Evolutionary conservation across 208 protist genomes (phyloP).

Genomic region (Leishmania braziliensis): DNA sequence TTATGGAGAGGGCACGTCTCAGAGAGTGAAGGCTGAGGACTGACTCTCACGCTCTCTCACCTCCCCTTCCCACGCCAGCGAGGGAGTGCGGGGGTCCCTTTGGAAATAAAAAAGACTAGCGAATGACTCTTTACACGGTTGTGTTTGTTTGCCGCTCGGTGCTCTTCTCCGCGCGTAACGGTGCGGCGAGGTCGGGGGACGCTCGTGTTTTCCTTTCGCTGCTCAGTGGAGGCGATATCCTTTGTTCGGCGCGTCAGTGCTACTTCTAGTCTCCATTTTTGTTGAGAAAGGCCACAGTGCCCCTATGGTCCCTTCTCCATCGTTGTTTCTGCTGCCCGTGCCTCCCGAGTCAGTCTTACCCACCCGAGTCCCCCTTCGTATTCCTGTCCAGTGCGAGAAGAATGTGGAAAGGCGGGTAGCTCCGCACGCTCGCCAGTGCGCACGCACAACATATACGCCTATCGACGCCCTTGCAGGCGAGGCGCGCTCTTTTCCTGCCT

Average conservation of each 20-base stretch:
- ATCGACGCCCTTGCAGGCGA: neutral
- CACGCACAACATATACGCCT: neutral
- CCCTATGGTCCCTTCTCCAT: neutral
- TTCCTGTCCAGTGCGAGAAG: neutral
- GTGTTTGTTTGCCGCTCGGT: too few species aligned
- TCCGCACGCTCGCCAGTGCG: neutral
- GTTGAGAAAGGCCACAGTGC: neutral
- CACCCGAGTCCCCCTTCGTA: neutral
- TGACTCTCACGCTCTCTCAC: neutral
- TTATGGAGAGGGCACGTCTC: neutral
- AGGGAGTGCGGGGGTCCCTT: too few species aligned
- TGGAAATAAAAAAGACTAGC: too few species aligned
- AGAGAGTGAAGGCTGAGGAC: neutral
- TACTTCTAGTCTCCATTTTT: neutral
- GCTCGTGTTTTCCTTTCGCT: neutral
- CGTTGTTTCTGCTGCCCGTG: neutral
- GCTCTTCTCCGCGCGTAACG: neutral
- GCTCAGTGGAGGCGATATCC: neutral
- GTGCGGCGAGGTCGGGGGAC: neutral
- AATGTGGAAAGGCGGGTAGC: neutral
- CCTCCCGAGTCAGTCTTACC: neutral
- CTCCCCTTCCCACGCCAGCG: too few species aligned
- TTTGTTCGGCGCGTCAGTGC: neutral
- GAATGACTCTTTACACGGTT: too few species aligned
- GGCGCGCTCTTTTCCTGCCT: neutral